A percentile compares a stretch with the other conserved stretches of the same genome.
Conservation (phyloP, 1,284 basidiomycete genomes). For the Ganoderma resinaceum region DNA sequence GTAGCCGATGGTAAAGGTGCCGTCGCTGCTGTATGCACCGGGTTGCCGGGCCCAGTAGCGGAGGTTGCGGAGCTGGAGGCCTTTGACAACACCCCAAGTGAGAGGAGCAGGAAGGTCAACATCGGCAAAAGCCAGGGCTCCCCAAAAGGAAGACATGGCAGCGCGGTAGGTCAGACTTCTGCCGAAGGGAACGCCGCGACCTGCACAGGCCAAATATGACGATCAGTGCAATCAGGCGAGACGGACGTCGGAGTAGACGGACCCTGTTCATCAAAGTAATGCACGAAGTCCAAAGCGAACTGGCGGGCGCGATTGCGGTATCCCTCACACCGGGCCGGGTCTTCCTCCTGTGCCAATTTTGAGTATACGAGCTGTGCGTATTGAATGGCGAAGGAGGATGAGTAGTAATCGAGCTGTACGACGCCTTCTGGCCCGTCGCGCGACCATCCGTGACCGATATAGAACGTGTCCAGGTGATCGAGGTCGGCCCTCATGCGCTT, state of each 20-base stretch:
- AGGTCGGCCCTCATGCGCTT: constrained; percentile 75
- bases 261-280: constrained; percentile 80
- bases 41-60: constrained; percentile 73
- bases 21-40: constrained; percentile 66
- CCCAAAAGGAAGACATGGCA: constrained; percentile 82
- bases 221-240: background rate
- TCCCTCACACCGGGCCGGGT: constrained; percentile 69
- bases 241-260: constrained; percentile 12
- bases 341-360: constrained; percentile 67
- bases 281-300: constrained; percentile 75
- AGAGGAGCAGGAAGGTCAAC: constrained; percentile 72
- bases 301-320: constrained; percentile 68
- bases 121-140: constrained; percentile 75
- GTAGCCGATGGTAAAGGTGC: constrained; percentile 79
- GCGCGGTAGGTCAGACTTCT: constrained; percentile 81
- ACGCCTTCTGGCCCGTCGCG: constrained; percentile 81
- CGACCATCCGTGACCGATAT: constrained; percentile 79
- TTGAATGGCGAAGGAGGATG: constrained; percentile 82
- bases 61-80: constrained; percentile 75
- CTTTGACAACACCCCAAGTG: constrained; percentile 79
- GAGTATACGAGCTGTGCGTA: constrained; percentile 78
- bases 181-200: constrained; percentile 79
- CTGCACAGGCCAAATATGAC: constrained; percentile 42
- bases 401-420: constrained; percentile 82
- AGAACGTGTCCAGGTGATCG: constrained; percentile 82